Evolutionary conservation across 495 filamentous ascomycete genomes (phyloP).

Genomic region (Hypoxylon subgilvum): DNA sequence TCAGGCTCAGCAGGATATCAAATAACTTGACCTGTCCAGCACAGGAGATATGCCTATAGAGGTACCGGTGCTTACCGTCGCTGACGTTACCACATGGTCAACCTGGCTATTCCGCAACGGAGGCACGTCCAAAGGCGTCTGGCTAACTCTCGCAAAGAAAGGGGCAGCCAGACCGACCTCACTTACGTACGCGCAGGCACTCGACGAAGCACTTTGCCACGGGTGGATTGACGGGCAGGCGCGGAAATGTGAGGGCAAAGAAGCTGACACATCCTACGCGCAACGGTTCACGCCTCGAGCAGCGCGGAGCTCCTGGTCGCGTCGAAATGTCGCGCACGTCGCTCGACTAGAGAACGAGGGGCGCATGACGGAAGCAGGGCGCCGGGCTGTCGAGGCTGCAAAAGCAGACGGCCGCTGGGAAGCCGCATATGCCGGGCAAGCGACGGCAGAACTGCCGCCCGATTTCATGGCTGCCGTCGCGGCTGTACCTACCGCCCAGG

Average conservation of each 20-base stretch:
- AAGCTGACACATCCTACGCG: constrained; percentile 48
- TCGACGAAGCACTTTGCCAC: constrained; percentile 62
- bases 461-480: constrained; percentile 28
- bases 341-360: constrained; percentile 48
- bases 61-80: constrained; percentile 36
- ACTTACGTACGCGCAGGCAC: constrained; percentile 58
- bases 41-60: constrained; percentile 28
- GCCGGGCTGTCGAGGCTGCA: constrained; percentile 57
- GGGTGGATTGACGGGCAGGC: constrained; percentile 67
- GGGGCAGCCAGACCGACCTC: constrained; percentile 47
- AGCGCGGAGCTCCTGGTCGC: constrained; percentile 60
- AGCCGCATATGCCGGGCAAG: constrained; percentile 55
- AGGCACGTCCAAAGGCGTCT: constrained; percentile 50
- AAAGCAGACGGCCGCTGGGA: constrained; percentile 63
- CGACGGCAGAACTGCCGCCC: constrained; percentile 29
- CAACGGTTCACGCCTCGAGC: constrained; percentile 63
- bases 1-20: too few relatives aligned
- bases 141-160: constrained; percentile 63
- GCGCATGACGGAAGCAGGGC: constrained; percentile 55
- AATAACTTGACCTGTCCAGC: too few relatives aligned
- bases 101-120: constrained; percentile 52
- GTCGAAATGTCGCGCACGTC: constrained; percentile 54
- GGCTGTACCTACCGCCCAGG: constrained; percentile 25
- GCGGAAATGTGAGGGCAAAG: constrained; percentile 46
- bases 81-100: constrained; percentile 46